Percentiles rank a stretch among this genome's conserved stretches.
Evolutionary conservation across 306 rosid genomes (phyloP).

Genomic region (Fragaria nilgerrensis): DNA sequence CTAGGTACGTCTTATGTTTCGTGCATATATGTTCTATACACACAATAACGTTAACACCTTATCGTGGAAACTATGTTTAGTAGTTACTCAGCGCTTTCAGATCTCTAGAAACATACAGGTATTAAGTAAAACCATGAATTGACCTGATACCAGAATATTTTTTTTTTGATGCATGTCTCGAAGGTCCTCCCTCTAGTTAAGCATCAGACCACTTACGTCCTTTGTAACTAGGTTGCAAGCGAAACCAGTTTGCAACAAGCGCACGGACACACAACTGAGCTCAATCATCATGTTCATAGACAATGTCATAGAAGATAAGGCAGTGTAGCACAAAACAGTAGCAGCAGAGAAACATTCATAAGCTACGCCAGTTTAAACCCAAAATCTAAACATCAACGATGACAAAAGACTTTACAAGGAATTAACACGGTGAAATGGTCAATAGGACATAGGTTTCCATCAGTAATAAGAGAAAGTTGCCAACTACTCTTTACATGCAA

Average conservation of each 20-base stretch:
- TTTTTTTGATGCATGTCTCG: not conserved
- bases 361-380: not conserved
- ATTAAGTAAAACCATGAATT: not conserved
- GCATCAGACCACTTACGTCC: not conserved
- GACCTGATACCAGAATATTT: not conserved
- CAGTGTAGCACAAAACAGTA: not conserved
- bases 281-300: not conserved
- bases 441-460: slow-evolving; percentile 3
- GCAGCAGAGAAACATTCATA: not conserved
- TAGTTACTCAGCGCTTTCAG: not conserved
- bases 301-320: not conserved
- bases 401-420: not conserved
- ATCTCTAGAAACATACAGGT: not conserved
- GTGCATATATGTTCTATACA: not conserved
- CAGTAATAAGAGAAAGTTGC: slow-evolving; percentile 11
- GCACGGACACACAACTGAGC: not conserved
- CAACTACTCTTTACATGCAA: slow-evolving; percentile 30
- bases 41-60: not conserved
- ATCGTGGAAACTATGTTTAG: not conserved
- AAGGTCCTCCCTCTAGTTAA: not conserved
- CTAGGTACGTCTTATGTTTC: not conserved
- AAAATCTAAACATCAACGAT: not conserved
- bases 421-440: not conserved
- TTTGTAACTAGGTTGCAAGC: not conserved
- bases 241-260: not conserved